These are phyloP conservation scores for Arbutus unedo DNA, from an alignment of 148 eudicot genomes.

Conservation along the genomic window DNA sequence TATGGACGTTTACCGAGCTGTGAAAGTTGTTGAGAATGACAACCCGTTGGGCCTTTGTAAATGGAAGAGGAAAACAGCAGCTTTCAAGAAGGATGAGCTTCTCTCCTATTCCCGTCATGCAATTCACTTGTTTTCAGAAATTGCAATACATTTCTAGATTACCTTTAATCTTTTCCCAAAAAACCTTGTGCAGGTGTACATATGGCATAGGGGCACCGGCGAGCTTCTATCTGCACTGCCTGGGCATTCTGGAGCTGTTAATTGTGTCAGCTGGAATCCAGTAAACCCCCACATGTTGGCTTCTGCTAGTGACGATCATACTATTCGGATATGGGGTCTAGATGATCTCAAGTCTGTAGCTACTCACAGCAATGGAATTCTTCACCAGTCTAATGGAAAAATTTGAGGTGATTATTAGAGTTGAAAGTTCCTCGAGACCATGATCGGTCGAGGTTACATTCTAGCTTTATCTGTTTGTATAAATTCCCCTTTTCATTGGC, in stretches of 20 bases:
- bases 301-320: constrained; percentile 85
- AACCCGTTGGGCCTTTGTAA: neutral
- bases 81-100: neutral
- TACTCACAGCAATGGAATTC: constrained; percentile 25
- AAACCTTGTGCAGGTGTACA: constrained; percentile 58
- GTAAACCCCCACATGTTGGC: constrained; percentile 77
- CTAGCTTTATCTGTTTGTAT: neutral
- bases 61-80: neutral
- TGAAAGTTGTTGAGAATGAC: constrained; percentile 5
- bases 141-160: neutral
- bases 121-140: neutral
- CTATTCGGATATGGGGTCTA: constrained; percentile 83
- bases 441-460: neutral
- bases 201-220: constrained; percentile 79
- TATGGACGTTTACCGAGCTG: neutral
- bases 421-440: neutral
- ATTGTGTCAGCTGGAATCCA: constrained; percentile 90
- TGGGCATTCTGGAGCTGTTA: constrained; percentile 82
- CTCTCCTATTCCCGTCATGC: neutral
- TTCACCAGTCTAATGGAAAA: constrained; percentile 36
- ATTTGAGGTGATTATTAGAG: neutral
- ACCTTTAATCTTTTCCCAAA: neutral
- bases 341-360: constrained; percentile 24
- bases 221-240: constrained; percentile 56
- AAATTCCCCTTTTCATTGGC: constrained; percentile 7